Evolutionary conservation across 192 early-diverging fungal species (phyloP).

Genomic region (Umbelopsis isabellina): DNA sequence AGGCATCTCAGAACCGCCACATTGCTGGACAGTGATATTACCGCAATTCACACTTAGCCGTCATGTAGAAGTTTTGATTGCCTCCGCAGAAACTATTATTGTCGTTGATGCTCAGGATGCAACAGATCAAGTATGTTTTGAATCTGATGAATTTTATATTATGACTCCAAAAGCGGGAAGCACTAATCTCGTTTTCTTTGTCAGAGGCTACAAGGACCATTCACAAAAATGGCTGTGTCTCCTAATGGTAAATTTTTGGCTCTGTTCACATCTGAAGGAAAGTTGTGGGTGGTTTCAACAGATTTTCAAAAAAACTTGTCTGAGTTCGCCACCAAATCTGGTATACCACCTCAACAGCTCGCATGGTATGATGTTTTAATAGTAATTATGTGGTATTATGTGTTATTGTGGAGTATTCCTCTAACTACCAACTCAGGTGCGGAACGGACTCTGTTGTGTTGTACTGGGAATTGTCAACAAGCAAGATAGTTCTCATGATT

Average conservation of each 20-base stretch:
- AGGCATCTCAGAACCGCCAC: constrained; percentile 69
- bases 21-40: constrained; percentile 88
- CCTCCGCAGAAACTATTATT: constrained; percentile 77
- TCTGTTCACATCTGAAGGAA: constrained; percentile 76
- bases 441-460: constrained; percentile 92
- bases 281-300: constrained; percentile 90
- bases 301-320: constrained; percentile 95
- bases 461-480: constrained; percentile 64
- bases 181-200: not conserved
- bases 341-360: constrained; percentile 71
- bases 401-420: not conserved
- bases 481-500: constrained; percentile 79
- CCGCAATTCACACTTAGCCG: constrained; percentile 85
- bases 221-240: constrained; percentile 84
- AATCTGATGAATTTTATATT: not conserved
- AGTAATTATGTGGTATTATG: not conserved
- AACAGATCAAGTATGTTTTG: constrained; percentile 74
- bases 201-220: constrained; percentile 87
- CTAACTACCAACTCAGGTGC: constrained; percentile 63
- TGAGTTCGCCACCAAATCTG: constrained; percentile 72
- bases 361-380: constrained; percentile 60
- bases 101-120: constrained; percentile 77
- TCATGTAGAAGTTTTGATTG: constrained; percentile 89
- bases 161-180: not conserved
- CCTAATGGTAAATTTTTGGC: constrained; percentile 95